These are phyloP conservation scores for Plasmodium chabaudi DNA, from an alignment of 169 alveolate genomes.

Conservation along the genomic window DNA sequence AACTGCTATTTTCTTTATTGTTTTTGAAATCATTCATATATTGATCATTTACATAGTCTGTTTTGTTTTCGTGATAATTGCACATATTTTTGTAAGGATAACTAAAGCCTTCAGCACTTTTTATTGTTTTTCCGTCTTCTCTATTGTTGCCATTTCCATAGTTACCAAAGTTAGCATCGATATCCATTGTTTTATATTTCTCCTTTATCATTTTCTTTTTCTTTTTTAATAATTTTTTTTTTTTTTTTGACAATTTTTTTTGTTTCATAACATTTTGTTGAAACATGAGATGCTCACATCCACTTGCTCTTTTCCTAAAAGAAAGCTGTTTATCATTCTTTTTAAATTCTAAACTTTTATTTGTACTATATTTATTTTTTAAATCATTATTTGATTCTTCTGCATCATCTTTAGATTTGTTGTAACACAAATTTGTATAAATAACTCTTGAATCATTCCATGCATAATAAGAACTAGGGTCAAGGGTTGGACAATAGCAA, in stretches of 20 bases:
- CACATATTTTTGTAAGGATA: slow-evolving; percentile 6
- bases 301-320: slow-evolving; percentile 76
- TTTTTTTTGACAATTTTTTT: slow-evolving; percentile 49
- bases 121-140: background rate
- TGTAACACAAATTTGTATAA: slow-evolving; percentile 71
- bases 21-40: slow-evolving; percentile 15
- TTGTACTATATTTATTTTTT: slow-evolving; percentile 12
- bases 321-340: slow-evolving; percentile 52
- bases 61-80: background rate
- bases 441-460: slow-evolving; percentile 84
- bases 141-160: background rate
- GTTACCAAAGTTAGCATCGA: background rate
- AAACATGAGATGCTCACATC: slow-evolving; percentile 76
- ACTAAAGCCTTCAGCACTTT: background rate
- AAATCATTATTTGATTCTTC: slow-evolving; percentile 9
- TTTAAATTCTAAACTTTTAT: slow-evolving; percentile 21
- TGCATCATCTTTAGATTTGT: slow-evolving; percentile 43
- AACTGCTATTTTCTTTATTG: slow-evolving; percentile 13
- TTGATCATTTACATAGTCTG: slow-evolving; percentile 23
- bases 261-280: slow-evolving; percentile 69
- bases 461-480: slow-evolving; percentile 78
- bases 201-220: slow-evolving; percentile 50
- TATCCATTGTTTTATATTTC: background rate
- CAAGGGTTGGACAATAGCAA: slow-evolving; percentile 80
- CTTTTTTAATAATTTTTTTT: slow-evolving; percentile 36